These are phyloP conservation scores for Acer yangbiense DNA, from an alignment of 345 rosid species.

Conservation along the genomic window DNA sequence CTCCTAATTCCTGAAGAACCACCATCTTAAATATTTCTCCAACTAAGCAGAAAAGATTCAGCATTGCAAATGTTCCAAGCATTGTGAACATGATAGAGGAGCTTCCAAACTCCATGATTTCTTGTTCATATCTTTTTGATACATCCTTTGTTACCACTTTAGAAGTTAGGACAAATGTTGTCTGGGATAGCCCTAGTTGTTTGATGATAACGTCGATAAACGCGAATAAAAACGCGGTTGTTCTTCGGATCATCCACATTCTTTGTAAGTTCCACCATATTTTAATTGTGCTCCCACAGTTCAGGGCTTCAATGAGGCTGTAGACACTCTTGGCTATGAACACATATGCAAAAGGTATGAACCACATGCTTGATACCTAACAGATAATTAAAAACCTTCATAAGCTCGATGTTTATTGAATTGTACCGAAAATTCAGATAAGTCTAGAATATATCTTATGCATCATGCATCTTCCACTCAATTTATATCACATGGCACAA, in stretches of 20 bases:
- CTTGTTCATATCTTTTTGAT: constrained; percentile 34
- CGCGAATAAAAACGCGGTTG: not conserved
- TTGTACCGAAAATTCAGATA: too few species aligned
- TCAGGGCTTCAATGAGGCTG: constrained; percentile 18
- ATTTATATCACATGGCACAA: too few species aligned
- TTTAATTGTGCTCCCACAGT: constrained; percentile 1
- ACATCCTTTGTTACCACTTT: constrained; percentile 43
- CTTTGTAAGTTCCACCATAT: constrained; percentile 28
- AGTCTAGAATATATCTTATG: too few species aligned
- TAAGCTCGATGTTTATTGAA: too few species aligned
- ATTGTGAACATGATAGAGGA: constrained; percentile 36
- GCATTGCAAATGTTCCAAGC: constrained; percentile 40
- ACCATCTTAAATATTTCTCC: constrained; percentile 12
- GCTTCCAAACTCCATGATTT: constrained; percentile 47
- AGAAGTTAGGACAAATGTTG: constrained; percentile 35
- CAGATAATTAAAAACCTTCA: not conserved
- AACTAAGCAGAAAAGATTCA: constrained; percentile 36
- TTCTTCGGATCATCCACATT: constrained; percentile 23
- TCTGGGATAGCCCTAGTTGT: constrained; percentile 34
- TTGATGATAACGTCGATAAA: constrained; percentile 20
- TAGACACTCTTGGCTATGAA: constrained; percentile 12
- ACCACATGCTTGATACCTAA: constrained; percentile 29
- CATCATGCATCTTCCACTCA: too few species aligned
- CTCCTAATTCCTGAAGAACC: not conserved
- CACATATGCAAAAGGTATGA: constrained; percentile 20